Evolutionary conservation across 164 flowering plant species (phyloP).

Genomic region (Dillenia turbinata): DNA sequence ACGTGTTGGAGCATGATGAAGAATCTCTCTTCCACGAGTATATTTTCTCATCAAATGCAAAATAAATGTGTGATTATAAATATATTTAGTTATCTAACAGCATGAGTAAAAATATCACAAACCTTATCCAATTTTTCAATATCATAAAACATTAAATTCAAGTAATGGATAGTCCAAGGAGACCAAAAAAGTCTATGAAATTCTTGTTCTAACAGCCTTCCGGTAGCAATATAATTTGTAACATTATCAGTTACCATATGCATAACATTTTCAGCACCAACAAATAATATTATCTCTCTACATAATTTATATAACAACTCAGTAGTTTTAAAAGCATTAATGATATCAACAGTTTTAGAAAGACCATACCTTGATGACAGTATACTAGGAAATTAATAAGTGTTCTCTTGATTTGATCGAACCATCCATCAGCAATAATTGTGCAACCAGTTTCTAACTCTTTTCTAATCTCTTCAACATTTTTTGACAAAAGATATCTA

Average conservation of each 20-base stretch:
- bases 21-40: neutral
- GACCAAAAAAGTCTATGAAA: constrained; percentile 3
- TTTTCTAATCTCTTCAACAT: neutral
- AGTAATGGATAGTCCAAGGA: neutral
- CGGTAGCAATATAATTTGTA: constrained; percentile 8
- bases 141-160: no score
- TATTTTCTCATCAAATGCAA: neutral
- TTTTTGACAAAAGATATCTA: neutral
- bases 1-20: neutral
- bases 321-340: neutral
- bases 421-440: constrained; percentile 1
- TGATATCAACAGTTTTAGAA: neutral
- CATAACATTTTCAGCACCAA: neutral
- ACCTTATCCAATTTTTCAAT: neutral
- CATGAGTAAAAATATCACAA: neutral
- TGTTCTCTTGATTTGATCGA: neutral
- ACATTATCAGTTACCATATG: constrained; percentile 7
- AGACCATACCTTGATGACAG: neutral
- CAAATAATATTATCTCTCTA: neutral
- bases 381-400: constrained; percentile 2
- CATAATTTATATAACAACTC: neutral
- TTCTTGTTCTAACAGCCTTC: constrained; percentile 5
- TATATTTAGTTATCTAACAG: neutral
- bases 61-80: neutral
- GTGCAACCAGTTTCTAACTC: neutral